These are phyloP conservation scores for Phytophthora fragariaefolia DNA, from an alignment of 352 stramenopile genomes.

Conservation along the genomic window DNA sequence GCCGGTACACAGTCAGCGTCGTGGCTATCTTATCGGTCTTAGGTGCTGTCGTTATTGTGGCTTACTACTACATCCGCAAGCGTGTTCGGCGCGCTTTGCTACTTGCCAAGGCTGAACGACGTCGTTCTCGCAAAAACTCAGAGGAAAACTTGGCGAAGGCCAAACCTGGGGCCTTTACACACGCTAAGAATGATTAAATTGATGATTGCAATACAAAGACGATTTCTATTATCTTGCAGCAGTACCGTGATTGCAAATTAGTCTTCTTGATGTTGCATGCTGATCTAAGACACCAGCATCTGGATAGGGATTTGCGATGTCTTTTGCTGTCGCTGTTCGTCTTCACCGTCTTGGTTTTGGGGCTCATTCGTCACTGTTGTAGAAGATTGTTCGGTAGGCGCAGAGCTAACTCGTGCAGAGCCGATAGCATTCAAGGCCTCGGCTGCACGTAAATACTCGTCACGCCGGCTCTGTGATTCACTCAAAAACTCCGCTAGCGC, in stretches of 20 bases:
- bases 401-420: background rate
- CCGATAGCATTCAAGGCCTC: constrained; percentile 38
- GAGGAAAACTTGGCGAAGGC: constrained; percentile 50
- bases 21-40: constrained; percentile 78
- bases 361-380: constrained; percentile 8
- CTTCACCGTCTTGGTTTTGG: constrained; percentile 11
- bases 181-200: constrained; percentile 63
- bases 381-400: constrained; percentile 8
- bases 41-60: constrained; percentile 68
- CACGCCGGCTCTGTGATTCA: constrained; percentile 48
- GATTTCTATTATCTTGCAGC: constrained; percentile 29
- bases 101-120: constrained; percentile 92
- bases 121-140: constrained; percentile 82
- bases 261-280: constrained; percentile 7
- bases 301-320: constrained; percentile 60
- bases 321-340: constrained; percentile 29
- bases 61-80: constrained; percentile 89
- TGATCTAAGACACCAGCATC: constrained; percentile 74
- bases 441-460: constrained; percentile 52
- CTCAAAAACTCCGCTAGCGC: constrained; percentile 34
- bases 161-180: constrained; percentile 62
- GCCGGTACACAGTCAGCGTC: constrained; percentile 83
- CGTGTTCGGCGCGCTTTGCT: constrained; percentile 78
- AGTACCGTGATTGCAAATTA: constrained; percentile 15
- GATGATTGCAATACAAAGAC: constrained; percentile 6